Base-by-base conservation (phyloP, 2,329 filamentous ascomycete species). In the Aspergillus unguis region DNA sequence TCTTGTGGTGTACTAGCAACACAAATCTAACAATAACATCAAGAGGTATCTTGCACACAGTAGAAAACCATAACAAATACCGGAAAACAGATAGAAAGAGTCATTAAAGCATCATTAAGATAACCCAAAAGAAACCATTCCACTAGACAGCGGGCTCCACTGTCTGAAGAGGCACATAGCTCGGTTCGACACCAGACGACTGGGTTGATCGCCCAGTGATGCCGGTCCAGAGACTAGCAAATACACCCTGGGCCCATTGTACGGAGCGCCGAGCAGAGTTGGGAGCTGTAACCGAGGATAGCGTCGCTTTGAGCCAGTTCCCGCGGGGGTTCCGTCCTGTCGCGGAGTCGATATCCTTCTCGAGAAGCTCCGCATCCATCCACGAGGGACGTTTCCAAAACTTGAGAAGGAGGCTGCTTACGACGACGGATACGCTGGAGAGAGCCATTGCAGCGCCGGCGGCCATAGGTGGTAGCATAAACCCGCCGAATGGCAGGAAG, bases 401-500 rank as follows among this genome's bases (percentile, higher is more conserved):
- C 69, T 90, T 95, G 56, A 99, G 78, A 36, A 95, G 79, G 51
- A 99, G 75, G 61, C 86, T 90, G 69, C 86, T 92, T 4, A 86
- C 78, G 0, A 97, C 92, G 3, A 99, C 94, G 54, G 87, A 94
- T 43, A 99, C 90, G 60, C 87, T 92, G 53, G 88, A 94, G 59
- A 82, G 84, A 1, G 92, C 92, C 92, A 99, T 97, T 45, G 94
- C 94, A 3, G 89, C 90, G 23, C 91, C 92, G 1, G 94, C 94
- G 45, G 92, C 91, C 86, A 97, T 92, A 26, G 94, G 92, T 61
- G 95, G 94, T 59, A 97, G 78, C 66, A 76, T 75, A 64, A 91
- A 86, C 55, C 88, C 83, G 31, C 92, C 94, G 60, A 96, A 84
- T 1, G 94, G 92, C 4, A 99, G 77, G 77, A 97, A 95, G 63